These are phyloP conservation scores for Vitis hybrid DNA, from an alignment of 177 flowering plant species.

Conservation along the genomic window DNA sequence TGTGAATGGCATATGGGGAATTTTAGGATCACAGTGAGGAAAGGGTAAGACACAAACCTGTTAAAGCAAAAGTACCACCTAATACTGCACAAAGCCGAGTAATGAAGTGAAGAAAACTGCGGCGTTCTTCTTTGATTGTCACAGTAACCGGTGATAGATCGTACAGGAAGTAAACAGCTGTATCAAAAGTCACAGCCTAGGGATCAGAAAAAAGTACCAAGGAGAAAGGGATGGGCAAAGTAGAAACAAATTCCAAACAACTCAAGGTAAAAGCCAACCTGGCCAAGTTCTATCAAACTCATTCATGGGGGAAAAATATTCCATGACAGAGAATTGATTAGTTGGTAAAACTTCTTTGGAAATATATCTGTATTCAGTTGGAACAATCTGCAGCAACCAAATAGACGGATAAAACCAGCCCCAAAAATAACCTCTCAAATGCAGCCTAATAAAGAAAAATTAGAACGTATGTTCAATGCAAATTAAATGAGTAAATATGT, in stretches of 20 bases:
- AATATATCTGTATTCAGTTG: slow-evolving; percentile 86
- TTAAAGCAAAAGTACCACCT: slow-evolving; percentile 96
- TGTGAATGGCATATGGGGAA: not conserved
- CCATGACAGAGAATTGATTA: slow-evolving; percentile 96
- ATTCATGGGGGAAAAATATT: slow-evolving; percentile 76
- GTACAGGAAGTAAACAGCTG: slow-evolving; percentile 98
- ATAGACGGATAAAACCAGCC: not conserved
- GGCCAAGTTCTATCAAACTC: slow-evolving; percentile 88
- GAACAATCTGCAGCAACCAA: slow-evolving; percentile 68
- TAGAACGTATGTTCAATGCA: no score
- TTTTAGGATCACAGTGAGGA: not conserved
- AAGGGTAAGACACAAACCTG: slow-evolving; percentile 47
- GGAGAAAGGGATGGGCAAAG: not conserved
- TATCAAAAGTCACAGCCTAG: slow-evolving; percentile 11
- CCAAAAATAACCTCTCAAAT: not conserved
- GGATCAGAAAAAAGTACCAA: not conserved
- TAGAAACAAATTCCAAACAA: not conserved
- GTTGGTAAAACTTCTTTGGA: slow-evolving; percentile 92
- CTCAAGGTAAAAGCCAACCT: slow-evolving; percentile 48
- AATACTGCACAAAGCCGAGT: slow-evolving; percentile 97
- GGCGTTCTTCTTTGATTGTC: slow-evolving; percentile 92
- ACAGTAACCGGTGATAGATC: slow-evolving; percentile 98
- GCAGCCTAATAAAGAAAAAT: no score
- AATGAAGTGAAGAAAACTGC: slow-evolving; percentile 94
- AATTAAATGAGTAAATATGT: no score